phyloP scores from a whole-genome alignment of 352 stramenopile genomes.

The Globisporangium megalacanthum region DNA sequence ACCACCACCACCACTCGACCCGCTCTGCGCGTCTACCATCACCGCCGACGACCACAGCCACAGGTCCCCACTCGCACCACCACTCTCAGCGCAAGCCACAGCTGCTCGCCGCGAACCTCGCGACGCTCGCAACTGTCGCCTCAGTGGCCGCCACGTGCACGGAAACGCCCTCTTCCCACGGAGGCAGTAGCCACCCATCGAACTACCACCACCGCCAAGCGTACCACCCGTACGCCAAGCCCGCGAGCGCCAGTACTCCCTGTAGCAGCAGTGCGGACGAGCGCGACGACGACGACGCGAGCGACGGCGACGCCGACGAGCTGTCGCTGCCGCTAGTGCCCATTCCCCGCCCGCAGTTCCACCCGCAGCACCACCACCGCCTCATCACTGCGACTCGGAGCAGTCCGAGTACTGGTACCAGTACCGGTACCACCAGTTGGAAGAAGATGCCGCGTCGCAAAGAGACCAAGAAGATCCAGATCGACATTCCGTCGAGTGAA shows the following conservation, averaged over 20 bases:
- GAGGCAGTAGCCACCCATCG: background rate
- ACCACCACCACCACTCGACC: background rate
- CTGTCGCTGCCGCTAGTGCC: conserved; percentile 3
- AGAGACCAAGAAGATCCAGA: conserved; percentile 42
- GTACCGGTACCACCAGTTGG: no score
- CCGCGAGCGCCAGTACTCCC: background rate
- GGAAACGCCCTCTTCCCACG: background rate
- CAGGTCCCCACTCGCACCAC: background rate
- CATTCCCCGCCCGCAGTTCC: conserved; percentile 5
- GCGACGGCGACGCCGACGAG: conserved; percentile 3
- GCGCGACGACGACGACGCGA: background rate
- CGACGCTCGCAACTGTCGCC: conserved; percentile 13
- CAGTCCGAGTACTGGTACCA: no score
- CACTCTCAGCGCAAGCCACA: conserved; percentile 4
- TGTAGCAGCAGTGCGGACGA: background rate
- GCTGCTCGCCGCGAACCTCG: conserved; percentile 9
- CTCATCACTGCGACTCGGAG: conserved; percentile 3
- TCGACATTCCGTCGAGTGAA: conserved; percentile 29
- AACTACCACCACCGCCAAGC: conserved; percentile 9
- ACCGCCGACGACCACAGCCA: no score
- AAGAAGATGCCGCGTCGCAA: conserved; percentile 44
- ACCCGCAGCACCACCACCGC: conserved; percentile 17
- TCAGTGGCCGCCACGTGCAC: background rate
- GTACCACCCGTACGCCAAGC: conserved; percentile 15
- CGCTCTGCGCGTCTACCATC: background rate